Evolutionary conservation across 352 stramenopile genomes (phyloP), one percentile per base, ranked within the genome.

Genomic region (Phytopythium kandeliae): DNA sequence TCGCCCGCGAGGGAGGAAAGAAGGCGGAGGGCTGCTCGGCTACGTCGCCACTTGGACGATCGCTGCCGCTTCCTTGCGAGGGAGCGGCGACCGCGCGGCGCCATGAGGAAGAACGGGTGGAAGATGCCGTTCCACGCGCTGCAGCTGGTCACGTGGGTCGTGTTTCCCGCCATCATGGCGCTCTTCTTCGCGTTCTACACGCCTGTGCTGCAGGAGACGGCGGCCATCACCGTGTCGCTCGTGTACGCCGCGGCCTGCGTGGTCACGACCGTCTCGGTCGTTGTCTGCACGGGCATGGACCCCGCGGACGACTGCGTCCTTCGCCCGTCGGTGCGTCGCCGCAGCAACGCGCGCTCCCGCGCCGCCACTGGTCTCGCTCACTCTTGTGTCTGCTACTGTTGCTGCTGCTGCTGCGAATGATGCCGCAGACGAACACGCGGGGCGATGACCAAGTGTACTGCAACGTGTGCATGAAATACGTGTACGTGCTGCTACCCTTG

Each of bases 401-500:
- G 28, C 10, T 33, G 28, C 28, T 33, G 28, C 28, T 33, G 28
- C 28, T 33, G n/a, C n/a, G n/a, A n/a, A n/a, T n/a, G n/a, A n/a
- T n/a, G n/a, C n/a, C n/a, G 28, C 10, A 33, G 28, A 33, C 28
- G 28, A 70, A 65, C 33, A 66, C 61, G 22, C 65, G 43, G 22
- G 60, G 41, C 22, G 59, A 57, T 42, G 80, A 90, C 44, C 67
- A 81, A 41, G 77, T 90, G 25, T 94, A 90, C 64, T 94, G 84
- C 76, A 89, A 94, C 54, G 84, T 94, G 37, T 94, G 84, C 62
- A 85, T 83, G 62, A 77, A 86, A 82, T 91, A 88, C 51, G 84
- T 94, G 75, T 91, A 86, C 54, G 81, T 84, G 15, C 0, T 21
- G 16, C 40, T 19, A 10, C 11, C 36, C n/a, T 10, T 25, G n/a